A percentile compares a stretch with the other conserved stretches of the same genome.
Evolutionary conservation across 2,329 filamentous ascomycete species (phyloP).

Genomic region (Phoma herbarum): DNA sequence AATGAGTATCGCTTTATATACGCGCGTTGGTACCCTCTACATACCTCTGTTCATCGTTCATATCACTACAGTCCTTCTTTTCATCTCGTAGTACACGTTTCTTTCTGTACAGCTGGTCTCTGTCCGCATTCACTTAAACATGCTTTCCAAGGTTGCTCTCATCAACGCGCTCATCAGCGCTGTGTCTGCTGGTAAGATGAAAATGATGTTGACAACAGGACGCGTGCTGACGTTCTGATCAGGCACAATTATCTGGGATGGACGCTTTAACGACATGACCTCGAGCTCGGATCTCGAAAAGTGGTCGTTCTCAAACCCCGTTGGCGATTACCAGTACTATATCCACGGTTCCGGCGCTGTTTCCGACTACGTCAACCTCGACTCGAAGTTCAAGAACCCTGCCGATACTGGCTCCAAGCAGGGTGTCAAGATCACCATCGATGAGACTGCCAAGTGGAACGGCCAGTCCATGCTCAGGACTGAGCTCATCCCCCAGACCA

Average conservation of each 20-base stretch:
- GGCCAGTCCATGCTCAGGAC: slow-evolving; percentile 75
- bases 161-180: slow-evolving; percentile 45
- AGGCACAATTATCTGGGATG: slow-evolving; percentile 68
- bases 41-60: slow-evolving; percentile 5
- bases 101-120: slow-evolving; percentile 35
- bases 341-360: slow-evolving; percentile 71
- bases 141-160: slow-evolving; percentile 45
- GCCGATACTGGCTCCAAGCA: slow-evolving; percentile 68
- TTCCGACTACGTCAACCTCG: slow-evolving; percentile 69
- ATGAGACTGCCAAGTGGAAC: slow-evolving; percentile 72
- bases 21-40: slow-evolving; percentile 9
- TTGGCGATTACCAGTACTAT: slow-evolving; percentile 78
- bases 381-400: slow-evolving; percentile 73
- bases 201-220: rapidly evolving
- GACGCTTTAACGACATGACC: slow-evolving; percentile 69
- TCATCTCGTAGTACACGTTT: slow-evolving; percentile 25
- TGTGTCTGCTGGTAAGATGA: slow-evolving; percentile 41
- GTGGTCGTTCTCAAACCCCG: slow-evolving; percentile 72
- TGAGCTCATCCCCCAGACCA: slow-evolving; percentile 77
- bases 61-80: slow-evolving; percentile 36
- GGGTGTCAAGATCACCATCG: slow-evolving; percentile 75
- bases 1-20: slow-evolving; percentile 18
- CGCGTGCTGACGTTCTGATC: slow-evolving; percentile 15
- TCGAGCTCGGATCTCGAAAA: slow-evolving; percentile 64
- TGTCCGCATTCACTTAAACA: slow-evolving; percentile 33